Base-by-base conservation (phyloP, 768 basidiomycete species). In the Exidia glandulosa region DNA sequence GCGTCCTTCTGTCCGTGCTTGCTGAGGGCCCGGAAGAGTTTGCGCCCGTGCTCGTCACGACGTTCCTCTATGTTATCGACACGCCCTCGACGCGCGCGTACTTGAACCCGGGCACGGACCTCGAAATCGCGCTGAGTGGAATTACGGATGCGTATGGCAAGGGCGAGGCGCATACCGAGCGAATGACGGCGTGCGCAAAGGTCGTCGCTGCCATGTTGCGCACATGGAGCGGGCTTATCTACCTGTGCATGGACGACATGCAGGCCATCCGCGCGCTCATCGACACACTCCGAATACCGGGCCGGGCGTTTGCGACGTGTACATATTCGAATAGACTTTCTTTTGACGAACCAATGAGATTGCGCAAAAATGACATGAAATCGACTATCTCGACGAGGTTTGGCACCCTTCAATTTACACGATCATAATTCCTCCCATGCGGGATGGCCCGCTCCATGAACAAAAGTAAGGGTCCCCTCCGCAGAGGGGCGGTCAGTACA, bases 181-280 rank as follows among this genome's bases (percentile, higher is more conserved):
- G 85, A 52, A 86, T 98, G 76, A 81, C 84, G 63, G 82, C 84
- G 12, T 87, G 85, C 63, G 81, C 87, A 6, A 85, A 81, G 64
- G 82, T 94, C 58, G 84, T 95, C 34, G 83, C 86, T 58, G 76
- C 86, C 47, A 87, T 96, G 82, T 70, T 99, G 57, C 81, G 88
- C 57, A 92, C 89, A 13, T 99, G 94, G 94, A 88, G 91, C 66
- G 95, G 95, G 13, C 70, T 98, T 25, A 85, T 97, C 81, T 97
- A 95, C 70, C 86, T 95, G 65, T 94, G 91, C 71, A 84, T 94
- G 81, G 82, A 94, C 67, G 84, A 90, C 64, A 88, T 88, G 77
- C 77, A 83, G 32, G 92, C 94, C 0, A 85, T 99, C 59, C 83
- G 85, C 56, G 87, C 90, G 4, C 73, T 97, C 31, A 79, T 98